A percentile compares a stretch with the other conserved stretches of the same genome.
These are phyloP conservation scores for Aspergillus kassunensis DNA, from an alignment of 495 filamentous ascomycete species.

Conservation along the genomic window DNA sequence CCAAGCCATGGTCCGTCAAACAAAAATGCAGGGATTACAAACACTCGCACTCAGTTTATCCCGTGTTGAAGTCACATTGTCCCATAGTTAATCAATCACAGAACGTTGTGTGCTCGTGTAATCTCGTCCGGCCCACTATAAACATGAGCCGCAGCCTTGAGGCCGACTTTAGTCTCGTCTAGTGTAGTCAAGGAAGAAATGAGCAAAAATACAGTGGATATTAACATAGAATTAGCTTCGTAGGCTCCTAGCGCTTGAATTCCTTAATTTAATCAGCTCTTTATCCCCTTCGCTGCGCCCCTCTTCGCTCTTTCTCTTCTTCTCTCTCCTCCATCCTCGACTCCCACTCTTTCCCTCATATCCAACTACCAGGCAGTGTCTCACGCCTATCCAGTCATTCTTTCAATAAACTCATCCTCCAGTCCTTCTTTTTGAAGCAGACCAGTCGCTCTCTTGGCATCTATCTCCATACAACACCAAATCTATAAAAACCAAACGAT, in stretches of 20 bases:
- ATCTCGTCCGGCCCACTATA: slow-evolving; percentile 3
- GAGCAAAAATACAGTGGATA: slow-evolving; percentile 1
- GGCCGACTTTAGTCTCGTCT: background rate
- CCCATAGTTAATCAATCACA: background rate
- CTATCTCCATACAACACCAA: background rate
- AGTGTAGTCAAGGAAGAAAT: background rate
- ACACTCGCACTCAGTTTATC: background rate
- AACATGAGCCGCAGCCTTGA: slow-evolving; percentile 11
- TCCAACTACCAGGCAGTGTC: background rate
- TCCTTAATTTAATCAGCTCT: background rate
- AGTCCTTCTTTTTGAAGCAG: slow-evolving; percentile 12
- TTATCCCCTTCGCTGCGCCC: slow-evolving; percentile 1
- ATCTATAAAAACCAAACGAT: slow-evolving; percentile 13
- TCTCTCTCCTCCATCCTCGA: slow-evolving; percentile 17
- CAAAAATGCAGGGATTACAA: slow-evolving; percentile 3
- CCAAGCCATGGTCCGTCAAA: no score
- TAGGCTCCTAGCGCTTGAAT: background rate
- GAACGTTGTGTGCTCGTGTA: background rate
- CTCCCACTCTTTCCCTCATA: slow-evolving; percentile 8
- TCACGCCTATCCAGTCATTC: slow-evolving; percentile 21
- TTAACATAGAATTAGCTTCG: background rate
- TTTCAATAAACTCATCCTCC: slow-evolving; percentile 19
- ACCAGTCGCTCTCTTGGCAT: slow-evolving; percentile 28
- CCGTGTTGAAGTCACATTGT: slow-evolving; percentile 3
- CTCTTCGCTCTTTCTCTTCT: slow-evolving; percentile 15